phyloP scores from a whole-genome alignment of 75 land plant species.

The Sequoia sempervirens region DNA sequence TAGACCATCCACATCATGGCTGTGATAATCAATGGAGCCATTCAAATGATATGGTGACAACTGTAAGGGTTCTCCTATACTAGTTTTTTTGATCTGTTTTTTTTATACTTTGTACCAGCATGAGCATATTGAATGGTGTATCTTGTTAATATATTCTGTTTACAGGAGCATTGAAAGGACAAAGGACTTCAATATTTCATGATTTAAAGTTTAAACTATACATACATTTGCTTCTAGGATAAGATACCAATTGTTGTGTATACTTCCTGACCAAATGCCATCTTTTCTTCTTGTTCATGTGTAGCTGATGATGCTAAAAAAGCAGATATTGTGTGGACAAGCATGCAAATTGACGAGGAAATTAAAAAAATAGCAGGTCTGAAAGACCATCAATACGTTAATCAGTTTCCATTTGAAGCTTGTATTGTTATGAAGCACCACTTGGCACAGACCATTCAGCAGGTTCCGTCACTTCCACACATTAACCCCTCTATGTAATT shows the following conservation, averaged over 20 bases:
- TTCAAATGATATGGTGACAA: background rate
- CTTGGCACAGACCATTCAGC: constrained; percentile 83
- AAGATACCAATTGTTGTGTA: background rate
- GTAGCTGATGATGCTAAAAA: constrained; percentile 73
- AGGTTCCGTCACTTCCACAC: constrained; percentile 32
- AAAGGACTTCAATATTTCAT: background rate
- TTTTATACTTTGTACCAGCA: background rate
- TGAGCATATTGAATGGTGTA: background rate
- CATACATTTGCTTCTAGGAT: background rate
- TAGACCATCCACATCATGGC: background rate
- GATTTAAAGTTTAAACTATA: background rate
- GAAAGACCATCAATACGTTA: constrained; percentile 69
- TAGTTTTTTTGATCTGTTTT: background rate
- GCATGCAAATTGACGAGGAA: constrained; percentile 84
- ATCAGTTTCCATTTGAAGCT: constrained; percentile 94
- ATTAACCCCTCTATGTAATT: background rate
- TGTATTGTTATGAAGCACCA: constrained; percentile 99
- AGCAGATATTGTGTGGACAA: constrained; percentile 92
- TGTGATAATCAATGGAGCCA: background rate
- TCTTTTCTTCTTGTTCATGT: constrained; percentile 2
- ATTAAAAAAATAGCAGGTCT: constrained; percentile 56
- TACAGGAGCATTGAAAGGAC: background rate
- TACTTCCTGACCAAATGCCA: background rate
- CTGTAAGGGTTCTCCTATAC: background rate
- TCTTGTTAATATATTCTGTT: background rate